Evolutionary conservation across 176 grass and related monocot genomes (phyloP), one percentile per base, ranked within the genome.

Genomic region (Lolium multiflorum): DNA sequence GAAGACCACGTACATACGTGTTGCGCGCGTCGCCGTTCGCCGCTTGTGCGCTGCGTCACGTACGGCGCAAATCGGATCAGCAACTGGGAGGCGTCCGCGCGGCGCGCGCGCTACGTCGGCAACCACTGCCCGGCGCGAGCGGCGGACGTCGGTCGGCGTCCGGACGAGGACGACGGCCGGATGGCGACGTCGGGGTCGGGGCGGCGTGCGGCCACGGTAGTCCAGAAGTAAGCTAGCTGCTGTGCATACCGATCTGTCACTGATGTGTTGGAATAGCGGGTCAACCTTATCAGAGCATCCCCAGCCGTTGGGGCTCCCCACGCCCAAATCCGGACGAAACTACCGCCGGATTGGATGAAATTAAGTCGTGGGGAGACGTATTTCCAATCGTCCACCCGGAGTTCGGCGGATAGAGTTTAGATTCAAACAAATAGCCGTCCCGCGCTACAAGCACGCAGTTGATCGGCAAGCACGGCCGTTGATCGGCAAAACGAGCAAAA

Each of bases 281-380:
- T 83, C 81, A 88, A 71, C 74, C 41, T 43, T 83, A 9, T 78
- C 74, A n/a, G n/a, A n/a, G n/a, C n/a, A n/a, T n/a, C n/a, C n/a
- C n/a, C n/a, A n/a, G n/a, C n/a, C n/a, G n/a, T n/a, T n/a, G n/a
- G n/a, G n/a, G n/a, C n/a, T n/a, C n/a, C n/a, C n/a, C n/a, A n/a
- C n/a, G n/a, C n/a, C n/a, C n/a, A n/a, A n/a, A n/a, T n/a, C n/a
- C n/a, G n/a, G n/a, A n/a, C n/a, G n/a, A n/a, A n/a, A n/a, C n/a
- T n/a, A n/a, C n/a, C n/a, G n/a, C n/a, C n/a, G n/a, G n/a, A n/a
- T n/a, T n/a, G n/a, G n/a, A n/a, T n/a, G n/a, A n/a, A n/a, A n/a
- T n/a, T n/a, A n/a, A n/a, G n/a, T n/a, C n/a, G n/a, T n/a, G n/a
- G n/a, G n/a, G n/a, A n/a, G n/a, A n/a, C n/a, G n/a, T n/a, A n/a